Evolutionary conservation across 208 protist genomes (phyloP).

Genomic region (Angomonas ambiguus): DNA sequence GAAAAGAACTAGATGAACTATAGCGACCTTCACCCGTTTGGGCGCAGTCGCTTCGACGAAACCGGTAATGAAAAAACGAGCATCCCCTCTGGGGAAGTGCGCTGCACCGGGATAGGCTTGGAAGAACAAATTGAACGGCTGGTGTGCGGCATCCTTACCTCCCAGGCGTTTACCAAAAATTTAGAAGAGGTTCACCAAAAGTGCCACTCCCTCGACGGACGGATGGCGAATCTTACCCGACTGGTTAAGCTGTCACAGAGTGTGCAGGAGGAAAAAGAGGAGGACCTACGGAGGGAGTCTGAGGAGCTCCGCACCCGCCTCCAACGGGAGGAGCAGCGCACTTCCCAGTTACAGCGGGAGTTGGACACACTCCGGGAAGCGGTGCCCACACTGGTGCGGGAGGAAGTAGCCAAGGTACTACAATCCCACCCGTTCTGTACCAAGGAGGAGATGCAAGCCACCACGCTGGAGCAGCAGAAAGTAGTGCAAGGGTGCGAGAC

Average conservation of each 20-base stretch:
- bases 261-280: conserved; percentile 65
- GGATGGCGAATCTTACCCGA: conserved; percentile 75
- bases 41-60: neutral
- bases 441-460: conserved; percentile 19
- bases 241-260: conserved; percentile 75
- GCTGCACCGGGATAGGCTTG: too few relatives aligned
- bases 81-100: too few relatives aligned
- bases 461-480: conserved; percentile 16
- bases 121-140: conserved; percentile 37
- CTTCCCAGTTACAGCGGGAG: conserved; percentile 36
- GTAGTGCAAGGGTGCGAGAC: conserved; percentile 22
- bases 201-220: conserved; percentile 61
- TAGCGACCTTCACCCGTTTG: neutral
- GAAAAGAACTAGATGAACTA: too few relatives aligned
- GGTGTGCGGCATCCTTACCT: conserved; percentile 59
- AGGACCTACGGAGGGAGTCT: conserved; percentile 55
- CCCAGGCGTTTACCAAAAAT: conserved; percentile 53
- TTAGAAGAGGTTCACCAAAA: conserved; percentile 44
- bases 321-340: conserved; percentile 66
- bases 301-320: conserved; percentile 59
- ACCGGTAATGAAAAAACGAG: neutral
- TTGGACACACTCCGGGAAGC: conserved; percentile 22
- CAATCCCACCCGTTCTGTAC: neutral
- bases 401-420: neutral
- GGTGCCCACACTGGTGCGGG: conserved; percentile 1